A percentile compares a stretch with the other conserved stretches of the same genome.
Evolutionary conservation across 2,329 filamentous ascomycete genomes (phyloP).

Genomic region (Clonostachys rosea): DNA sequence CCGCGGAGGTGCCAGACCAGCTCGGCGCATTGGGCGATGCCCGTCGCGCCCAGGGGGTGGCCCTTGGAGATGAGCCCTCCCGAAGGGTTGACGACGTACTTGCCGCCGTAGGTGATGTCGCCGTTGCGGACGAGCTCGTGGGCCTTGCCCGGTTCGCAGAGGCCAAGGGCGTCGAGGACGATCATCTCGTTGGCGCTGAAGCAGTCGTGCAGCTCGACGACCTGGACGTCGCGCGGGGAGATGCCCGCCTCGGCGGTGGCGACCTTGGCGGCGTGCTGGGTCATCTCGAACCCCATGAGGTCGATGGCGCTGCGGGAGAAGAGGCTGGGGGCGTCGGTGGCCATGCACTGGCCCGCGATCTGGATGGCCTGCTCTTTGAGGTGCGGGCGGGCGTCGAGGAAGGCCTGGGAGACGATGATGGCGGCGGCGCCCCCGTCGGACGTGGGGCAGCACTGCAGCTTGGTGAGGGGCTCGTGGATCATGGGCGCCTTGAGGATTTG

Average conservation of each 20-base stretch:
- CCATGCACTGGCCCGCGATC: slow-evolving; percentile 81
- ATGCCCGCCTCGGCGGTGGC: slow-evolving; percentile 74
- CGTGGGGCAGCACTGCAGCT: slow-evolving; percentile 97
- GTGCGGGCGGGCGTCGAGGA: slow-evolving; percentile 80
- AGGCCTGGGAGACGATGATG: slow-evolving; percentile 82
- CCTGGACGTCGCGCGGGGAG: slow-evolving; percentile 65
- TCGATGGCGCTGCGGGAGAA: slow-evolving; percentile 83
- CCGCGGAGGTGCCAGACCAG: slow-evolving; percentile 92
- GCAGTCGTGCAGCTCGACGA: slow-evolving; percentile 94
- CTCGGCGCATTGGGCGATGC: slow-evolving; percentile 93
- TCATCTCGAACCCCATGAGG: slow-evolving; percentile 86
- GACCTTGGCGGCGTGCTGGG: slow-evolving; percentile 58
- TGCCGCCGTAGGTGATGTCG: slow-evolving; percentile 87
- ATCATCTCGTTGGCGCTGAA: slow-evolving; percentile 96
- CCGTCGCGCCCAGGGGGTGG: slow-evolving; percentile 88
- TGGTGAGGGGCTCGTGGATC: slow-evolving; percentile 85
- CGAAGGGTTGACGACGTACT: slow-evolving; percentile 84
- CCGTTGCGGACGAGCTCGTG: slow-evolving; percentile 85
- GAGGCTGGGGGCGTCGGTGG: slow-evolving; percentile 76
- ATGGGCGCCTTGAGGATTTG: slow-evolving; percentile 72
- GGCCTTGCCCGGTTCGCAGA: slow-evolving; percentile 75
- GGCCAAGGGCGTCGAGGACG: slow-evolving; percentile 78
- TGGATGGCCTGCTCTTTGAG: slow-evolving; percentile 78
- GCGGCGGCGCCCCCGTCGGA: slow-evolving; percentile 89
- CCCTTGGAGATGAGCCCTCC: slow-evolving; percentile 95